These are phyloP conservation scores for Cryptococcus sp. DNA, from an alignment of 1,284 basidiomycete genomes.

Conservation along the genomic window DNA sequence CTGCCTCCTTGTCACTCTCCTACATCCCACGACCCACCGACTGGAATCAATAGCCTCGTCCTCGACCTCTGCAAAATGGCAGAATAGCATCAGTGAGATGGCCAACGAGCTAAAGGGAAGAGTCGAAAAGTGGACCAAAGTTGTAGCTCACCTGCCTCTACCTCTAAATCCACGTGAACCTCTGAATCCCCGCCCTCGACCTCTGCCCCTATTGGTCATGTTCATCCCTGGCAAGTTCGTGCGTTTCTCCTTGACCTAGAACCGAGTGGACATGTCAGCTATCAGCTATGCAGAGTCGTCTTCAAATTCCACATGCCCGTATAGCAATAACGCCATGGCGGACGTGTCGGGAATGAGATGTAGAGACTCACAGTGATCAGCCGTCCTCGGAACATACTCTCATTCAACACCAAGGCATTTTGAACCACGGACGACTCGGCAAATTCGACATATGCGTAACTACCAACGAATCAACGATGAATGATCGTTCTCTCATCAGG, in stretches of 20 bases:
- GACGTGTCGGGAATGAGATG: conserved; percentile 1
- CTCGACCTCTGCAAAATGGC: not conserved
- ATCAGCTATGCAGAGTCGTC: not conserved
- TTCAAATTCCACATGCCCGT: not conserved
- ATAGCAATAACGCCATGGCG: not conserved
- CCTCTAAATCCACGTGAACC: conserved; percentile 65
- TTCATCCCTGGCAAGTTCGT: conserved; percentile 90
- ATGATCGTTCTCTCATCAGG: not conserved
- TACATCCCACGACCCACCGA: not conserved
- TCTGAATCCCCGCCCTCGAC: conserved; percentile 54
- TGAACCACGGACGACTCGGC: conserved; percentile 91
- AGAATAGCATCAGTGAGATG: too few relatives aligned
- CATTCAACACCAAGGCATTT: conserved; percentile 92
- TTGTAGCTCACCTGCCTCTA: conserved; percentile 69
- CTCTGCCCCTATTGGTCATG: conserved; percentile 65
- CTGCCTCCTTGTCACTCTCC: not conserved
- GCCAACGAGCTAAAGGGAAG: too few relatives aligned
- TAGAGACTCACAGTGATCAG: conserved; percentile 75
- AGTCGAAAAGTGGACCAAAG: not conserved
- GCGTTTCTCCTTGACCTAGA: conserved; percentile 83
- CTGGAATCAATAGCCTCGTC: not conserved
- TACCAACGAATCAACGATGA: not conserved
- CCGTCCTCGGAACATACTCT: conserved; percentile 89
- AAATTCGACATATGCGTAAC: conserved; percentile 99
- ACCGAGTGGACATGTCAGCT: conserved; percentile 4